Evolutionary conservation across 2,329 filamentous ascomycete genomes (phyloP).

Genomic region (Sporothrix variecibatus): DNA sequence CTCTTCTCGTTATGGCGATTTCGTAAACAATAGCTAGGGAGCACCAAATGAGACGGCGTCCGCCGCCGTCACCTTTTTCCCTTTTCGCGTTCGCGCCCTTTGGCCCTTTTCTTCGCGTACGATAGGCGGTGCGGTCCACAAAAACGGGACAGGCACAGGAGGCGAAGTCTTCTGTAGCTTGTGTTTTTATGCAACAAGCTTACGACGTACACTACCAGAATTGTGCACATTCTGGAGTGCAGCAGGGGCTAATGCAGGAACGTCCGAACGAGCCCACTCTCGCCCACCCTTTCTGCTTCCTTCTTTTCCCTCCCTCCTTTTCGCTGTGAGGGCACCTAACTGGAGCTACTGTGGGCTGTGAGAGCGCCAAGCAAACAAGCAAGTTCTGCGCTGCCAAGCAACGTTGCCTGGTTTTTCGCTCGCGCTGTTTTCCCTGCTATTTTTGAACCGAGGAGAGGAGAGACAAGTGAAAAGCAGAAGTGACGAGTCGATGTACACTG

Average conservation of each 20-base stretch:
- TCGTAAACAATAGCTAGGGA: background rate
- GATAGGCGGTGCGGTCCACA: background rate
- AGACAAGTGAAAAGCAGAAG: background rate
- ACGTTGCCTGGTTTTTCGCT: background rate
- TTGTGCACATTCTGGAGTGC: conserved; percentile 19
- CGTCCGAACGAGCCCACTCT: background rate
- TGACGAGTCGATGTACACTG: background rate
- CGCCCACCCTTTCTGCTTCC: background rate
- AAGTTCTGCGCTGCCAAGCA: conserved; percentile 7
- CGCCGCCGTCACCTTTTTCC: background rate
- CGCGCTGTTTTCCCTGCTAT: background rate
- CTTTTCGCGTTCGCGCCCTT: background rate
- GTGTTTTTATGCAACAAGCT: background rate
- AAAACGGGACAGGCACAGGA: background rate
- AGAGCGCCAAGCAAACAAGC: conserved; percentile 6
- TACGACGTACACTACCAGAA: background rate
- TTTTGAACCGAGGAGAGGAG: background rate
- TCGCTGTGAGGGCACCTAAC: background rate
- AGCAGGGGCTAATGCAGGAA: conserved; percentile 21
- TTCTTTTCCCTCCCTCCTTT: background rate
- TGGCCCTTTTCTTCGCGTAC: background rate
- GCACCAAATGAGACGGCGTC: background rate
- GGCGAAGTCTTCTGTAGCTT: background rate
- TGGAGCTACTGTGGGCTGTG: background rate
- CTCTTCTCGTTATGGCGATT: background rate